Percentiles rank a stretch among this genome's conserved stretches.
Conservation (phyloP, 2,329 filamentous ascomycete species). For the Xylariaceae sp. region DNA sequence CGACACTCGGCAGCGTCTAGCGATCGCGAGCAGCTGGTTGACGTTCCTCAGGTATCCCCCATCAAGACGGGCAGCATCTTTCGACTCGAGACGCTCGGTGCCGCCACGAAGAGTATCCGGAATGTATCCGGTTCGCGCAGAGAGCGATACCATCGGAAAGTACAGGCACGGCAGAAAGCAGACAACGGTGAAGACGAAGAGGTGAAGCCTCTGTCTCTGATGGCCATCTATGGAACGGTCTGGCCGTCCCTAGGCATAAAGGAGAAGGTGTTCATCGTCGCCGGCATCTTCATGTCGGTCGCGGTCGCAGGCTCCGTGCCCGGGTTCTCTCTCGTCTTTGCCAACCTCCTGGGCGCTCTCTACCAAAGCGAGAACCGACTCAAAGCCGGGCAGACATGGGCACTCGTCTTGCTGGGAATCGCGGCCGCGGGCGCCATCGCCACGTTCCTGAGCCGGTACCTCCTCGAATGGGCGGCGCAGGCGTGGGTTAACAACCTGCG, state of each 20-base stretch:
- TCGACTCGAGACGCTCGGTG: slow-evolving; percentile 18
- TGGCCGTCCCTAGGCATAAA: slow-evolving; percentile 56
- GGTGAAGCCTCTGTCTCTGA: slow-evolving; percentile 33
- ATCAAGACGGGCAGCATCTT: slow-evolving; percentile 19
- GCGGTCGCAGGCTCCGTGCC: slow-evolving; percentile 64
- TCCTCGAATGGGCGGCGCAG: slow-evolving; percentile 67
- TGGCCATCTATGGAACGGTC: slow-evolving; percentile 60
- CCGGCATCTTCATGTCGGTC: slow-evolving; percentile 57
- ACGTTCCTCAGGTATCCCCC: slow-evolving; percentile 9
- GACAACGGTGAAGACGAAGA: background rate
- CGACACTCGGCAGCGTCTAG: slow-evolving; percentile 2
- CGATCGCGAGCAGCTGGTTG: background rate
- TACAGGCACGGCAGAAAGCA: background rate
- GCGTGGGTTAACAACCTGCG: slow-evolving; percentile 72
- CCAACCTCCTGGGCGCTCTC: slow-evolving; percentile 66
- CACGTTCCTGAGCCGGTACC: slow-evolving; percentile 61
- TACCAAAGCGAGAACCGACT: slow-evolving; percentile 48
- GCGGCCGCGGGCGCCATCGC: slow-evolving; percentile 61
- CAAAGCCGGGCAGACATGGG: slow-evolving; percentile 56
- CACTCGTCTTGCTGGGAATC: slow-evolving; percentile 62
- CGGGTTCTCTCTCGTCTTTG: slow-evolving; percentile 69
- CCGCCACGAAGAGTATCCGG: slow-evolving; percentile 17
- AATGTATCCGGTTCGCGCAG: slow-evolving; percentile 4
- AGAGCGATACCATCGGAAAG: background rate
- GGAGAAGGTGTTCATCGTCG: slow-evolving; percentile 49